phyloP scores from a whole-genome alignment of 2,329 filamentous ascomycete species.

The Ceratocystis albifundus region DNA sequence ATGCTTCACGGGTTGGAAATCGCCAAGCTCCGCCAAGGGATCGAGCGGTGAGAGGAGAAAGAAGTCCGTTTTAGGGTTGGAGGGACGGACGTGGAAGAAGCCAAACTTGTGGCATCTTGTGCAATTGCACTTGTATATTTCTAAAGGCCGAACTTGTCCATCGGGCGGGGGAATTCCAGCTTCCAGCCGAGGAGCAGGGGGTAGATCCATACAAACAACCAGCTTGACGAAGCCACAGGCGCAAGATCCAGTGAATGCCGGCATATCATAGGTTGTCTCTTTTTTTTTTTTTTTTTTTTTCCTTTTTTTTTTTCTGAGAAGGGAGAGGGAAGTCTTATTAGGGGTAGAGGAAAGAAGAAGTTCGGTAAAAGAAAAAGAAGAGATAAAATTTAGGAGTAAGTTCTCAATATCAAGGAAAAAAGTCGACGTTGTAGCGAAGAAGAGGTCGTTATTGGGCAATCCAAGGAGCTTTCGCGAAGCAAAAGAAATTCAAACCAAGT shows the following conservation, averaged over 20 bases:
- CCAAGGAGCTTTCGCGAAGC: not conserved
- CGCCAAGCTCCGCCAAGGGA: constrained; percentile 32
- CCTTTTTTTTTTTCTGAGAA: too few species aligned
- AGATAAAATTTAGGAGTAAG: not conserved
- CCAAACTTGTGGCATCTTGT: constrained; percentile 37
- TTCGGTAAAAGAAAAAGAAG: not conserved
- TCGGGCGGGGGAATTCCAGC: not conserved
- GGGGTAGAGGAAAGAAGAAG: not conserved
- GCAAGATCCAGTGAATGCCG: constrained; percentile 20
- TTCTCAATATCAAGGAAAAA: not conserved
- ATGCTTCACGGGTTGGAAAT: constrained; percentile 31
- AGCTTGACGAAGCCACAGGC: constrained; percentile 18
- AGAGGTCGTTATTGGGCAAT: not conserved
- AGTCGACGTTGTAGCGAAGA: not conserved
- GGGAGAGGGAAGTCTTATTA: too few species aligned
- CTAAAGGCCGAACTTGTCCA: constrained; percentile 38
- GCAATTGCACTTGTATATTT: constrained; percentile 33
- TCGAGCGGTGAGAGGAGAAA: constrained; percentile 35
- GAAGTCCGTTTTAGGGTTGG: constrained; percentile 34
- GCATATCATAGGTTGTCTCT: constrained; percentile 3
- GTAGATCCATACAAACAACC: constrained; percentile 19
- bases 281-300: too few species aligned
- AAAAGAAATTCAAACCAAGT: not conserved
- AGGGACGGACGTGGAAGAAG: constrained; percentile 34
- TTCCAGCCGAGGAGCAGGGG: constrained; percentile 14